phyloP scores from a whole-genome alignment of 73 alveolate species.

The Paramecium pentaurelia region DNA sequence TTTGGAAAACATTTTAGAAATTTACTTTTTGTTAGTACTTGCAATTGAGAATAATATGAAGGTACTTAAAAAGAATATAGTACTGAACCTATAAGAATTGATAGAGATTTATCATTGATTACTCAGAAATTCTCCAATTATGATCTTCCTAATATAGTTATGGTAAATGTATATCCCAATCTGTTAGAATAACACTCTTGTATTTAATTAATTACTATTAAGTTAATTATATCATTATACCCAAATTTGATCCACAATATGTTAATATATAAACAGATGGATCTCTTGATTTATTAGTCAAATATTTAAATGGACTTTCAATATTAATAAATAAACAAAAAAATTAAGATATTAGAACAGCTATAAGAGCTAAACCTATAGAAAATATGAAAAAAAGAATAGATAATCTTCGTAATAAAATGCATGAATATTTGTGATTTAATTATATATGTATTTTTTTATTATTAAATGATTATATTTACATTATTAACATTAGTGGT shows the following conservation, averaged over 20 bases:
- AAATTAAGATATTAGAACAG: slow-evolving; percentile 55
- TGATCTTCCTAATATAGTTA: slow-evolving; percentile 42
- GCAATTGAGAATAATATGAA: background rate
- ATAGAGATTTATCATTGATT: slow-evolving; percentile 14
- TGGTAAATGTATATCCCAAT: slow-evolving; percentile 30
- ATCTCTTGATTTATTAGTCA: slow-evolving; percentile 20
- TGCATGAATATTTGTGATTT: background rate
- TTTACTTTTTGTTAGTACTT: background rate
- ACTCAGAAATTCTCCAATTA: slow-evolving; percentile 20
- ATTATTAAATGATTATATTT: background rate
- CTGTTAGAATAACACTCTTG: background rate
- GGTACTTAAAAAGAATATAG: slow-evolving; percentile 30
- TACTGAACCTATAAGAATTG: slow-evolving; percentile 37
- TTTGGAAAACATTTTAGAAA: background rate
- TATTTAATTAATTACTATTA: background rate
- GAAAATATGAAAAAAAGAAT: slow-evolving; percentile 17
- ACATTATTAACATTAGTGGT: background rate
- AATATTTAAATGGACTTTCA: slow-evolving; percentile 53
- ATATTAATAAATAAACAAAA: slow-evolving; percentile 15
- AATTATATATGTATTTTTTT: background rate
- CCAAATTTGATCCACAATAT: slow-evolving; percentile 27
- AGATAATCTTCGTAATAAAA: background rate
- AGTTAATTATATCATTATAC: slow-evolving; percentile 40
- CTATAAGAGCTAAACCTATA: slow-evolving; percentile 34
- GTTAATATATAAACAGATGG: background rate